Evolutionary conservation across 1,284 basidiomycete genomes (phyloP).

Genomic region (Stygiomarasmius scandens): DNA sequence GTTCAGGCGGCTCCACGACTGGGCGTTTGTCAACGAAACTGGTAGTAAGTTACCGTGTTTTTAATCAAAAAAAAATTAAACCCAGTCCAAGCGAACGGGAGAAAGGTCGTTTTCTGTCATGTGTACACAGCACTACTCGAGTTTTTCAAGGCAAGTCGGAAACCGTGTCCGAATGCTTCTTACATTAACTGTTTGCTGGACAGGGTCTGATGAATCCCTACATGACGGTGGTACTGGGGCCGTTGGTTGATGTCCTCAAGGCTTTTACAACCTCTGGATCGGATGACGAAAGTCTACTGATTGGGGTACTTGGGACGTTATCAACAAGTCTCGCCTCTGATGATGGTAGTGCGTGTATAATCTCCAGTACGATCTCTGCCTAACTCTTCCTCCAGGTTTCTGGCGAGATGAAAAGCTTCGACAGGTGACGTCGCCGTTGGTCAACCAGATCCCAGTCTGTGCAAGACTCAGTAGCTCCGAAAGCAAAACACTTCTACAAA

Average conservation of each 20-base stretch:
- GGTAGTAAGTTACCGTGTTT: no score
- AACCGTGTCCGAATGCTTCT: neutral
- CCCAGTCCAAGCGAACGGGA: no score
- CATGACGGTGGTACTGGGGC: constrained; percentile 75
- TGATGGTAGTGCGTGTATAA: constrained; percentile 67
- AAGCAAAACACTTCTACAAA: constrained; percentile 44
- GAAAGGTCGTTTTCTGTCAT: constrained; percentile 73
- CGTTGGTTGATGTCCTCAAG: constrained; percentile 69
- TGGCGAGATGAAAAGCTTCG: constrained; percentile 85
- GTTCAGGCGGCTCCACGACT: constrained; percentile 92
- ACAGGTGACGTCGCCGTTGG: constrained; percentile 59
- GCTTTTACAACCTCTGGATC: constrained; percentile 40
- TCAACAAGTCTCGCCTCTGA: constrained; percentile 77
- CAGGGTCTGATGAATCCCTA: constrained; percentile 91
- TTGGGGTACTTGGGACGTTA: constrained; percentile 63
- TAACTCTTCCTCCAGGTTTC: constrained; percentile 55
- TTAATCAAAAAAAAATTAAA: no score
- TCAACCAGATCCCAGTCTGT: constrained; percentile 68
- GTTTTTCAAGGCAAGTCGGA: constrained; percentile 75
- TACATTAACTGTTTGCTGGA: constrained; percentile 10
- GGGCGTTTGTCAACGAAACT: constrained; percentile 76
- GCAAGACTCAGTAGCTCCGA: constrained; percentile 38
- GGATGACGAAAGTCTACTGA: constrained; percentile 59
- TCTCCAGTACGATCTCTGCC: neutral
- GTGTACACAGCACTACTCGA: constrained; percentile 75